Evolutionary conservation across 495 filamentous ascomycete species (phyloP).

Genomic region (Xylaria castorea): DNA sequence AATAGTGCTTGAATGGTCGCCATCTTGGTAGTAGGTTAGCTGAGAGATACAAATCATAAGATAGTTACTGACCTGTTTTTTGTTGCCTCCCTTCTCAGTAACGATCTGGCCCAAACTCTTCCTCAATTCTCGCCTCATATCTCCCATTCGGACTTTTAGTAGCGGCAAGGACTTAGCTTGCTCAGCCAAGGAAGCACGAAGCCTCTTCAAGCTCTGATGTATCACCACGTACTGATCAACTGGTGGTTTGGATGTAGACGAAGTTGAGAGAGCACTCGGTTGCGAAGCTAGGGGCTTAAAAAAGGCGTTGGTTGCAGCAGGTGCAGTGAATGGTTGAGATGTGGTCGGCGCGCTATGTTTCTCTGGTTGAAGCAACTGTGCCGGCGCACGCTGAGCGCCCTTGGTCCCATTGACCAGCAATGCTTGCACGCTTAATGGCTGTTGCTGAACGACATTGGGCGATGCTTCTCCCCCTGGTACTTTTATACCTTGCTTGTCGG

Average conservation of each 20-base stretch:
- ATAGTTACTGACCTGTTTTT: conserved; percentile 54
- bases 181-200: conserved; percentile 65
- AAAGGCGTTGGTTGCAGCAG: neutral
- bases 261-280: neutral
- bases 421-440: conserved; percentile 27
- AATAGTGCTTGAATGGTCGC: conserved; percentile 50
- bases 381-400: conserved; percentile 26
- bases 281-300: neutral
- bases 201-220: conserved; percentile 73
- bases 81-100: conserved; percentile 67
- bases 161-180: conserved; percentile 50
- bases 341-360: neutral
- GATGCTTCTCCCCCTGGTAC: neutral
- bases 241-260: conserved; percentile 17
- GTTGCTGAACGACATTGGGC: conserved; percentile 19
- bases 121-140: conserved; percentile 74
- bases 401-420: conserved; percentile 29
- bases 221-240: conserved; percentile 67
- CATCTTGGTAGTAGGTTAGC: conserved; percentile 45
- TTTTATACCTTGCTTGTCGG: neutral
- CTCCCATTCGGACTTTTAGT: conserved; percentile 72
- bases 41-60: neutral
- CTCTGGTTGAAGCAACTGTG: conserved; percentile 9
- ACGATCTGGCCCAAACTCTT: conserved; percentile 79
- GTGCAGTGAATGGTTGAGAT: conserved; percentile 23